Conservation (phyloP, 805 yeast species). For the Pichia deserticola region DNA sequence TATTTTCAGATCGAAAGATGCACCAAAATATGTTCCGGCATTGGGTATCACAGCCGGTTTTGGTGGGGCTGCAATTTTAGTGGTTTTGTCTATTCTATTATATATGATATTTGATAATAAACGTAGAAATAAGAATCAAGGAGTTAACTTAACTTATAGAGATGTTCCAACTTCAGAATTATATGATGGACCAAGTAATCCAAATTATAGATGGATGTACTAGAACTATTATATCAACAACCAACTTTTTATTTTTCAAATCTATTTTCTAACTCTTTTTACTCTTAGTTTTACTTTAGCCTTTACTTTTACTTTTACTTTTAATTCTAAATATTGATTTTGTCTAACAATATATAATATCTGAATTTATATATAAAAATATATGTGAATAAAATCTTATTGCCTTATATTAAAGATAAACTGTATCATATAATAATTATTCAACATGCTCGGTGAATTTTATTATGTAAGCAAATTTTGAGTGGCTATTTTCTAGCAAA, state of each 20-base stretch:
- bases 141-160: constrained; percentile 30
- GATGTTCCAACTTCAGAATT: constrained; percentile 38
- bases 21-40: constrained; percentile 48
- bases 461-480: too few relatives aligned
- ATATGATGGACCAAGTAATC: constrained; percentile 38
- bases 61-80: constrained; percentile 36
- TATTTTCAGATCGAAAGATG: constrained; percentile 42
- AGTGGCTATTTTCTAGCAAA: too few relatives aligned
- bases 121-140: constrained; percentile 33
- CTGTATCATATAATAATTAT: too few relatives aligned
- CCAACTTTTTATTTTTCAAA: too few relatives aligned
- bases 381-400: too few relatives aligned
- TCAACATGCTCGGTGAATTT: too few relatives aligned
- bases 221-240: too few relatives aligned
- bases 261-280: neutral
- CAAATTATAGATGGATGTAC: constrained; percentile 42
- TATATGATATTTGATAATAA: constrained; percentile 38
- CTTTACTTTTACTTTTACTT: too few relatives aligned
- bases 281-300: neutral
- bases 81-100: constrained; percentile 13
- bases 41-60: constrained; percentile 40
- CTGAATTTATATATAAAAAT: too few relatives aligned
- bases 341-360: too few relatives aligned
- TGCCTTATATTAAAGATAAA: too few relatives aligned
- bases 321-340: too few relatives aligned